Conservation (phyloP, 208 protist genomes). For the Leishmania tarentolae region DNA sequence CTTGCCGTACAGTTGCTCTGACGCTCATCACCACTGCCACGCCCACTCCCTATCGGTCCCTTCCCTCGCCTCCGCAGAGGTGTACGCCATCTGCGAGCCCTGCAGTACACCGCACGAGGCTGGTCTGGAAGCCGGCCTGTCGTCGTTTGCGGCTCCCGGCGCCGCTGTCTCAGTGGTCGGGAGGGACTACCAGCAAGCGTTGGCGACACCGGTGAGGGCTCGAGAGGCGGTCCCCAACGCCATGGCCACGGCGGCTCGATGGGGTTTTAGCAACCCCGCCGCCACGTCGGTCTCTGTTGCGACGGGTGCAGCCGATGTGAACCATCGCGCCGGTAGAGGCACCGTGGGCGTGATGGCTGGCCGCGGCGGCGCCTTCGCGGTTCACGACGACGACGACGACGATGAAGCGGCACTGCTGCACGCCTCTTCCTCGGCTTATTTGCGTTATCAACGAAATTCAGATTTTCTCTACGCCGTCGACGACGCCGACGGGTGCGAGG, state of each 20-base stretch:
- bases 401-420: neutral
- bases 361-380: neutral
- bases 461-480: slow-evolving; percentile 31
- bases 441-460: slow-evolving; percentile 18
- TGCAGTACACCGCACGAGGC: slow-evolving; percentile 14
- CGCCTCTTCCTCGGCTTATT: slow-evolving; percentile 5
- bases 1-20: neutral
- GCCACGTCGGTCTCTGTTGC: neutral
- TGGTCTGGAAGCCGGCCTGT: neutral
- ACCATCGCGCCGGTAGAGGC: neutral
- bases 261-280: neutral
- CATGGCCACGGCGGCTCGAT: neutral
- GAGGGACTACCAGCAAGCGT: neutral
- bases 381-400: neutral
- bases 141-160: neutral
- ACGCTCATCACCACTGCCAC: neutral
- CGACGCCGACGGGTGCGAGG: neutral
- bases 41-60: neutral
- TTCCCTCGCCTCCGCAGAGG: neutral
- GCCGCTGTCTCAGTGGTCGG: neutral
- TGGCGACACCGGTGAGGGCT: neutral
- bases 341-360: neutral
- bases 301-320: neutral
- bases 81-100: neutral
- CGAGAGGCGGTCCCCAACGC: neutral